Evolutionary conservation across 345 rosid species (phyloP).

Genomic region (Camelina neglecta): DNA sequence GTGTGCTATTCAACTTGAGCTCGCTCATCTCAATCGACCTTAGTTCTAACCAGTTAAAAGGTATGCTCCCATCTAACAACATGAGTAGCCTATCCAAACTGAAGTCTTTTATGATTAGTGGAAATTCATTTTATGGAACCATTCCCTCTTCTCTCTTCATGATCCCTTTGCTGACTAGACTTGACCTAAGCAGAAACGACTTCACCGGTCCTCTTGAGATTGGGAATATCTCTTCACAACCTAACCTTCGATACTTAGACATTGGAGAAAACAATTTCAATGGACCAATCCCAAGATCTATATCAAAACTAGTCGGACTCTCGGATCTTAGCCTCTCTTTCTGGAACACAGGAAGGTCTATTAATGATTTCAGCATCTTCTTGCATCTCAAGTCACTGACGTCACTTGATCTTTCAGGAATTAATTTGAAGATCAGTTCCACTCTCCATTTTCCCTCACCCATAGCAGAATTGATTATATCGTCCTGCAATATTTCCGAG

Average conservation of each 20-base stretch:
- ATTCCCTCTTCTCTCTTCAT: conserved; percentile 21
- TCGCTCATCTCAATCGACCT: not conserved
- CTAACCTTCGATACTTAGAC: not conserved
- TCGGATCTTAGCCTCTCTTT: not conserved
- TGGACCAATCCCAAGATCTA: conserved; percentile 37
- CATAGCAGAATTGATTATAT: not conserved
- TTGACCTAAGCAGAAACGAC: not conserved
- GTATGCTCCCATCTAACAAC: conserved; percentile 33
- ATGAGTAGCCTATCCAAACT: conserved; percentile 29
- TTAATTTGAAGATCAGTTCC: not conserved
- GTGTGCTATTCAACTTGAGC: conserved; percentile 15
- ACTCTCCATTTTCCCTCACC: not conserved
- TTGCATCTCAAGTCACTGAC: conserved; percentile 11
- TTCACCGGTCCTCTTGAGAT: conserved; percentile 31
- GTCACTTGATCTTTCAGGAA: conserved; percentile 27
- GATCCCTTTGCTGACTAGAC: conserved; percentile 6
- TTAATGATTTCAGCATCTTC: conserved; percentile 27
- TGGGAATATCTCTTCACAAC: conserved; percentile 24
- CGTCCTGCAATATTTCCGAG: conserved; percentile 18
- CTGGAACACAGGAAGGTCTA: conserved; percentile 10
- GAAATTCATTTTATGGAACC: conserved; percentile 18
- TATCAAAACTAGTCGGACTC: conserved; percentile 11
- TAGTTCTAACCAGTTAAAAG: conserved; percentile 11
- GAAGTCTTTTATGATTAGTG: not conserved
- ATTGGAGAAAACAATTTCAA: conserved; percentile 40